Conservation (phyloP, 495 filamentous ascomycete genomes). For the Neurospora sp. region DNA sequence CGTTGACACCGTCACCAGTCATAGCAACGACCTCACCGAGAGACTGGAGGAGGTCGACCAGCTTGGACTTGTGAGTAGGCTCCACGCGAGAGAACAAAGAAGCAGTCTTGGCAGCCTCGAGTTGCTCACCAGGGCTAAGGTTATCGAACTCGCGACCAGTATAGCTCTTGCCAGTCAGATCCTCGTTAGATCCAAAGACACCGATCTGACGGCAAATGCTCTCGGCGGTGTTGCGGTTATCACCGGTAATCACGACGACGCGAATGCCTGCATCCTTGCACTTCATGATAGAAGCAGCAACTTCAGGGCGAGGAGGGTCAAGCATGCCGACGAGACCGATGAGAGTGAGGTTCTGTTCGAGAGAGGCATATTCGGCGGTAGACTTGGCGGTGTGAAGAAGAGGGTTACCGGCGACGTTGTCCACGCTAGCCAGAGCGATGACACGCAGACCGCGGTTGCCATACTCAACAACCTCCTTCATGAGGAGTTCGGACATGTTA, state of each 20-base stretch:
- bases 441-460: conserved; percentile 89
- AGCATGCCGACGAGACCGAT: conserved; percentile 94
- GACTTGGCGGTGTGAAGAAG: conserved; percentile 66
- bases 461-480: conserved; percentile 75
- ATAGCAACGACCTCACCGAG: conserved; percentile 94
- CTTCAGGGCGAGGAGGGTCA: conserved; percentile 94
- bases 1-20: conserved; percentile 99
- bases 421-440: conserved; percentile 79
- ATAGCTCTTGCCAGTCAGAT: conserved; percentile 84
- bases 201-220: conserved; percentile 96
- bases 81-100: conserved; percentile 97
- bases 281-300: conserved; percentile 71
- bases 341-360: conserved; percentile 91
- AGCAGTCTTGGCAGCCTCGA: conserved; percentile 73
- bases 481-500: conserved; percentile 55
- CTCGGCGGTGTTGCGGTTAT: conserved; percentile 95
- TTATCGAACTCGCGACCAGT: conserved; percentile 92
- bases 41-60: conserved; percentile 93
- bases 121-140: conserved; percentile 66
- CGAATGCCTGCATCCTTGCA: conserved; percentile 91
- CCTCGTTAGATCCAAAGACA: conserved; percentile 73
- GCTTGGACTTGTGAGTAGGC: conserved; percentile 86
- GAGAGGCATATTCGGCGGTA: conserved; percentile 67
- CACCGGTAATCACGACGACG: conserved; percentile 95
- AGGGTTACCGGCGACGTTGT: conserved; percentile 59